Evolutionary conservation across 2,329 filamentous ascomycete genomes (phyloP).

Genomic region (Nothomitra cinnamomea): DNA sequence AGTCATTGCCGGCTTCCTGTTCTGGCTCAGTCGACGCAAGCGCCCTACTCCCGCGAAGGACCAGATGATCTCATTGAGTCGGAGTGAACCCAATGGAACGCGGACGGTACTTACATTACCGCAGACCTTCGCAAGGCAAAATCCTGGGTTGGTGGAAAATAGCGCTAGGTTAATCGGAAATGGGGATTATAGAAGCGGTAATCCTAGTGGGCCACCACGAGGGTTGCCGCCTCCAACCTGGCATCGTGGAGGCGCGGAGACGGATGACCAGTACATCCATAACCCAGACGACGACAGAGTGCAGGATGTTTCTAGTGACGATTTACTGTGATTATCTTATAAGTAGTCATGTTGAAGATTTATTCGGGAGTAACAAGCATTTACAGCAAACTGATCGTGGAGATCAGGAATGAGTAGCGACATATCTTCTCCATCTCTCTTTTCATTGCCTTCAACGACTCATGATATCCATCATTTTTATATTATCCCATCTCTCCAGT

Average conservation of each 20-base stretch:
- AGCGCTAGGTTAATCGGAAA: neutral
- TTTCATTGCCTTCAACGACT: too few relatives aligned
- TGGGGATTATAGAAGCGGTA: neutral
- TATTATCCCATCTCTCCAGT: too few relatives aligned
- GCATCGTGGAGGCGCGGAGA: neutral
- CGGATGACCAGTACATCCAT: neutral
- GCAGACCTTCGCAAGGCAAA: neutral
- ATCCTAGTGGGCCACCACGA: neutral
- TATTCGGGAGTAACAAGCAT: too few relatives aligned
- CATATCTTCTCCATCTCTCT: too few relatives aligned
- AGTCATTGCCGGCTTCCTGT: neutral
- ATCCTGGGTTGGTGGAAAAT: neutral
- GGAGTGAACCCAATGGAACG: neutral
- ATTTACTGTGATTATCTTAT: neutral
- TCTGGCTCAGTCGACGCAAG: neutral
- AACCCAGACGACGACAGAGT: neutral
- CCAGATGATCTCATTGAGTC: neutral
- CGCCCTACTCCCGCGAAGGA: neutral
- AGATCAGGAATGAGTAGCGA: too few relatives aligned
- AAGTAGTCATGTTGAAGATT: neutral
- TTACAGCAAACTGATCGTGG: too few relatives aligned
- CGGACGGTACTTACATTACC: neutral
- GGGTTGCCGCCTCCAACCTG: neutral
- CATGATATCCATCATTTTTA: too few relatives aligned
- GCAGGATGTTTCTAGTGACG: neutral